Evolutionary conservation across 805 yeast species (phyloP), one percentile per base, ranked within the genome.

Genomic region (Candida tallmaniae): DNA sequence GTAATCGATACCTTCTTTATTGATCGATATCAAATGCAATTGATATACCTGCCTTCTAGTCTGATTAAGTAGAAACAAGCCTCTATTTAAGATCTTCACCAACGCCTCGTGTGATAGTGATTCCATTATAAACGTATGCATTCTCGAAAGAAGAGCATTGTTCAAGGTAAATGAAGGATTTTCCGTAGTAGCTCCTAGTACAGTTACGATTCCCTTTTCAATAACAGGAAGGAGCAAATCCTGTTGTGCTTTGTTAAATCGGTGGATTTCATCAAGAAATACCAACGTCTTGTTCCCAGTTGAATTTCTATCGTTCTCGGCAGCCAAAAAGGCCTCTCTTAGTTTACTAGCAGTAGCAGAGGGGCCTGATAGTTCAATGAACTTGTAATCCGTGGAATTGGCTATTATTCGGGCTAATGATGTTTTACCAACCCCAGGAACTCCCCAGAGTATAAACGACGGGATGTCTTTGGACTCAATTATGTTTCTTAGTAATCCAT

Each of bases 1-100:
- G 51, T 85, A 80, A 25, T 76, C 78, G 25, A 83, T 60, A 0
- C 84, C 75, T 3, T 73, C 80, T 31, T 70, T 68, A 6, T 69
- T 56, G 23, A 88, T 54, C 13, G 73, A 69, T 22, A 83, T 56
- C 7, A 74, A 65, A 13, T 74, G 74, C 27, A 68, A 60, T 3
- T 70, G 56, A 45, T 70, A 60, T 1, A 81, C 56, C n/a, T 69
- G 43, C 39, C 73, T 74, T 38, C 94, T 60, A 11, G 77, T 66
- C 47, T 70, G 70, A 52, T 85, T 84, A 15, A 82, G 50, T 35
- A 73, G 65, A 38, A 48, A 54, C 8, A 66, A 49, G 0, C 69
- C 73, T 22, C 61, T 42, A 36, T 48, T 52, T 10, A 66, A 39
- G n/a, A 66, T 58, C 35, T 50, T 56, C 8, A 60, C 56, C 17